Evolutionary conservation across 208 protist species (phyloP).

Genomic region (Trypanosoma caninum): DNA sequence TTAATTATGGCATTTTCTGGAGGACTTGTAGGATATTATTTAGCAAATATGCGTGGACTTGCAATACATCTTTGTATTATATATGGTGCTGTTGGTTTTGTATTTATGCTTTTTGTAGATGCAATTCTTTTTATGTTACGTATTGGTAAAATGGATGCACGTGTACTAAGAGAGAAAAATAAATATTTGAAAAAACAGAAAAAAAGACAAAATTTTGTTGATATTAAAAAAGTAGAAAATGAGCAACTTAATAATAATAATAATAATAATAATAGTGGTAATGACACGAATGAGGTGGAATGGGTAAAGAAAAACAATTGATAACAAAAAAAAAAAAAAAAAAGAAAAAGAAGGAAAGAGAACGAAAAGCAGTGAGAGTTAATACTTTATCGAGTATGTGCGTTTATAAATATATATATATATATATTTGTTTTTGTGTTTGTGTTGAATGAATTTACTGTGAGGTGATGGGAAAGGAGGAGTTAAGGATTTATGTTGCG

Average conservation of each 20-base stretch:
- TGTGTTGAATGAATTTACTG: neutral
- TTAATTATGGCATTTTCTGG: conserved; percentile 69
- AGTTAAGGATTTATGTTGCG: neutral
- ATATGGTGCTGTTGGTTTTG: conserved; percentile 51
- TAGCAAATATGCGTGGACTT: conserved; percentile 48
- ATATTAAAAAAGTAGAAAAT: neutral
- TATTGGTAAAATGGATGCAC: conserved; percentile 49
- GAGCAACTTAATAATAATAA: neutral
- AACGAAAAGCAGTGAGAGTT: neutral
- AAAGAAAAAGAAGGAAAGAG: neutral
- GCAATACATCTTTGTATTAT: conserved; percentile 48
- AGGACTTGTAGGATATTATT: conserved; percentile 65
- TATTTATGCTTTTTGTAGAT: conserved; percentile 75
- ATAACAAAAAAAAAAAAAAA: neutral
- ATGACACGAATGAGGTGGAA: neutral
- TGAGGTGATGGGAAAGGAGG: neutral
- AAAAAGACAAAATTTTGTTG: neutral
- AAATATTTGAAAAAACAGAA: conserved; percentile 1
- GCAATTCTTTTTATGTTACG: conserved; percentile 60
- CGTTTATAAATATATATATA: neutral
- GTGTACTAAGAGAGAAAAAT: conserved; percentile 27
- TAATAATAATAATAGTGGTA: conserved; percentile 3
- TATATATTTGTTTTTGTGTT: neutral
- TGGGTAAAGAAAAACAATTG: conserved; percentile 19
- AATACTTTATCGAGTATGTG: neutral